Percentiles rank a stretch among this genome's conserved stretches.
Evolutionary conservation across 2,329 filamentous ascomycete genomes (phyloP).

Genomic region (Zopfia rhizophila): DNA sequence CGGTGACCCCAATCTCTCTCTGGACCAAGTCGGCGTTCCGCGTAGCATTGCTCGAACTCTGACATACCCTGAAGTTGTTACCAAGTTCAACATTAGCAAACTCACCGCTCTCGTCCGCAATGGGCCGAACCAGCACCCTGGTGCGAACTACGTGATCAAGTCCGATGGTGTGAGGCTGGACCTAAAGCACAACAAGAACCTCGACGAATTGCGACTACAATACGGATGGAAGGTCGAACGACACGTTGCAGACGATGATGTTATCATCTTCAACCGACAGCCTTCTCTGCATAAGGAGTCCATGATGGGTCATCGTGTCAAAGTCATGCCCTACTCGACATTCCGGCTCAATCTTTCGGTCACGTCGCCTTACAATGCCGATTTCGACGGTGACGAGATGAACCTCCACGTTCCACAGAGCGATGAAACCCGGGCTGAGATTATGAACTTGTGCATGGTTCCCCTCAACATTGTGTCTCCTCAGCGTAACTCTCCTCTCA

Average conservation of each 20-base stretch:
- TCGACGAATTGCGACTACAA: constrained; percentile 84
- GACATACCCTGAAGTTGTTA: constrained; percentile 97
- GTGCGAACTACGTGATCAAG: constrained; percentile 95
- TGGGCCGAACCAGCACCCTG: constrained; percentile 93
- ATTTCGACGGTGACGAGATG: constrained; percentile 99
- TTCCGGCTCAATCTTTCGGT: constrained; percentile 98
- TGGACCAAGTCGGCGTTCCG: constrained; percentile 97
- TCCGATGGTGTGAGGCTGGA: constrained; percentile 95
- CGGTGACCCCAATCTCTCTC: constrained; percentile 93
- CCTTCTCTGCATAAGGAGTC: constrained; percentile 99
- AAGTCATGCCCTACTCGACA: constrained; percentile 98
- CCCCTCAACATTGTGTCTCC: constrained; percentile 98
- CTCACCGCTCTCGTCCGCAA: constrained; percentile 90
- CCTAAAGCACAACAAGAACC: constrained; percentile 89
- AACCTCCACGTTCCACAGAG: constrained; percentile 99
- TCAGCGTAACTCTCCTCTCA: constrained; percentile 93
- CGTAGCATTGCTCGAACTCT: constrained; percentile 90
- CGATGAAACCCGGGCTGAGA: constrained; percentile 94
- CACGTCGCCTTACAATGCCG: constrained; percentile 98
- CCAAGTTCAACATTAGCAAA: constrained; percentile 96
- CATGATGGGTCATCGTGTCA: constrained; percentile 99
- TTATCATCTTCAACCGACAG: constrained; percentile 99
- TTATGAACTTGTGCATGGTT: constrained; percentile 96
- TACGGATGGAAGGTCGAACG: constrained; percentile 99
- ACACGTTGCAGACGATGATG: constrained; percentile 94